Evolutionary conservation across 1,139 yeast species (phyloP), one percentile per base, ranked within the genome.

Genomic region (Candida frijolesensis): DNA sequence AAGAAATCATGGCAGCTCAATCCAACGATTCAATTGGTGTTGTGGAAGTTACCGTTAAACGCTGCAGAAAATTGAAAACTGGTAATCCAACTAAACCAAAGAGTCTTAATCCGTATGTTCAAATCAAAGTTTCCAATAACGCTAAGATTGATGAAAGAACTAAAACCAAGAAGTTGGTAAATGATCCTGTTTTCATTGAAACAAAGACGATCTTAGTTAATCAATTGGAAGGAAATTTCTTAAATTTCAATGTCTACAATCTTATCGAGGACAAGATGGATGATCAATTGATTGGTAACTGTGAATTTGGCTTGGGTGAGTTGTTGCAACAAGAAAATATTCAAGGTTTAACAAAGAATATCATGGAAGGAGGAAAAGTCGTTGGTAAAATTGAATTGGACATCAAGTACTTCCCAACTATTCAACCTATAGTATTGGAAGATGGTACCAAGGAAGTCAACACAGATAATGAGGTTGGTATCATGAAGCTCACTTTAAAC

Each of bases 21-120:
- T 70, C 83, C 4, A 82, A 83, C 51, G 91, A 85, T 57, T 84
- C 90, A 1, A 75, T 75, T 57, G 94, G 92, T 57, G 84, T 83
- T 53, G 72, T 85, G 54, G 85, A 87, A 3, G 80, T 87, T 9
- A 84, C 84, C 27, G 62, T 87, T 47, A 76, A 77, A 54, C 79
- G 83, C 49, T 83, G 83, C 46, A 72, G 68, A 35, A 75, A 74
- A 43, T 70, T 84, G 63, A 80, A 78, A 56, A 67, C 72, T 19
- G 69, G 72, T 15, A 56, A 61, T 40, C 71, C 74, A 34, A 68
- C 78, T 30, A 66, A 77, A 45, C 71, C 76, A 41, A 71, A 76
- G 47, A 67, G 78, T 46, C 74, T 84, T 49, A 83, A 85, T 61
- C 91, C 91, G 14, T 85, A 82, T 57, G 80, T 84, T 38, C 77